Evolutionary conservation across 306 rosid species (phyloP).

Genomic region (Dalbergia cochinchinensis): DNA sequence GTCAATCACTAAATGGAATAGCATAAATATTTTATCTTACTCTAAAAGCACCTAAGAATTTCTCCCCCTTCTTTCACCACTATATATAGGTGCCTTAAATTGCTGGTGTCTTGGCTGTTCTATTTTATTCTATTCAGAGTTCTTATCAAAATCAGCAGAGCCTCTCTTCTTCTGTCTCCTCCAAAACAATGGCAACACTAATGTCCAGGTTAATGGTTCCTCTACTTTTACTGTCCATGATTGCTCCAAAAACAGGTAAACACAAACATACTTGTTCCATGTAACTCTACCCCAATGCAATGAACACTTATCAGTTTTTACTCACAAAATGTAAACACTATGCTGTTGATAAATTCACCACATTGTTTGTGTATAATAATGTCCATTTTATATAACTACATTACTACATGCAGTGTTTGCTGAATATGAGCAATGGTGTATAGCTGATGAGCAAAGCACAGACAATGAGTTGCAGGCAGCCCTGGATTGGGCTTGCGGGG

Average conservation of each 20-base stretch:
- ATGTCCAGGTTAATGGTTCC: slow-evolving; percentile 49
- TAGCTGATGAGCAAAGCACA: slow-evolving; percentile 78
- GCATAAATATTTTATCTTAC: too few species aligned
- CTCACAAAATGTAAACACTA: not conserved
- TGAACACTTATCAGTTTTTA: too few species aligned
- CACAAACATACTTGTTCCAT: not conserved
- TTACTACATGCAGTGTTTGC: slow-evolving; percentile 43
- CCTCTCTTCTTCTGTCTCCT: slow-evolving; percentile 44
- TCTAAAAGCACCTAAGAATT: too few species aligned
- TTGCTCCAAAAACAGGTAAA: slow-evolving; percentile 66
- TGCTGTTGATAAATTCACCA: not conserved
- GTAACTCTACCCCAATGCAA: not conserved
- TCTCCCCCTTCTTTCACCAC: too few species aligned
- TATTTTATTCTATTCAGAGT: not conserved
- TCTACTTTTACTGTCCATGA: slow-evolving; percentile 59
- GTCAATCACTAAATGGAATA: too few species aligned
- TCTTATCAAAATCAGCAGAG: slow-evolving; percentile 35
- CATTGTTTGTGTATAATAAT: not conserved
- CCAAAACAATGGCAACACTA: slow-evolving; percentile 53
- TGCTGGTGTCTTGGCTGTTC: not conserved
- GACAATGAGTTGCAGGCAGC: slow-evolving; percentile 75
- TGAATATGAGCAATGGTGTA: slow-evolving; percentile 80
- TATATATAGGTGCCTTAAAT: not conserved
- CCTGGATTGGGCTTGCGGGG: slow-evolving; percentile 85
- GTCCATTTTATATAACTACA: slow-evolving; percentile 5